Conservation (phyloP, 2,329 filamentous ascomycete species). For the Bertia moriformis region DNA sequence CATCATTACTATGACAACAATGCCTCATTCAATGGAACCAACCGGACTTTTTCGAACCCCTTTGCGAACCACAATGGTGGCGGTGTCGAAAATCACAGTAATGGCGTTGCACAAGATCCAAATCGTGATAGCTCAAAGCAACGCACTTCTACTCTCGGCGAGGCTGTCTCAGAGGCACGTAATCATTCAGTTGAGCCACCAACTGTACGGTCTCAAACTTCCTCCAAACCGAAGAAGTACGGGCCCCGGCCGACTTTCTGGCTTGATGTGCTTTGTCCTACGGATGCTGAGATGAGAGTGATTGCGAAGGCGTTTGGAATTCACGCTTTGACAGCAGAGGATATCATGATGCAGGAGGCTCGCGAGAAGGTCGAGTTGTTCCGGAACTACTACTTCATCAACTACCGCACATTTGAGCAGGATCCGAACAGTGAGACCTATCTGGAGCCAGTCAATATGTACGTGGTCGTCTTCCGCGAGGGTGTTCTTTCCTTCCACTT, state of each 20-base stretch:
- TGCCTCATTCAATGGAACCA: no score
- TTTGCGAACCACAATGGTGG: neutral
- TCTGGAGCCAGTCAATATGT: slow-evolving; percentile 51
- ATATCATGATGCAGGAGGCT: slow-evolving; percentile 53
- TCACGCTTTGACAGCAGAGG: slow-evolving; percentile 85
- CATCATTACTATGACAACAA: slow-evolving; percentile 5
- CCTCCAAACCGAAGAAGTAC: slow-evolving; percentile 30
- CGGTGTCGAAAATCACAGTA: neutral
- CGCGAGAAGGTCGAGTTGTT: slow-evolving; percentile 57
- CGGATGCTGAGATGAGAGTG: slow-evolving; percentile 88
- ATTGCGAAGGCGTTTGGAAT: slow-evolving; percentile 88
- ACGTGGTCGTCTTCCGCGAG: slow-evolving; percentile 64
- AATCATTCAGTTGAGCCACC: neutral
- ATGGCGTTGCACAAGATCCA: neutral
- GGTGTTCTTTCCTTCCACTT: slow-evolving; percentile 95
- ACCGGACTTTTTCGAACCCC: no score
- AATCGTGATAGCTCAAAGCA: no score
- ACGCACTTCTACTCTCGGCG: neutral
- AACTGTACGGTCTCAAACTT: slow-evolving; percentile 9
- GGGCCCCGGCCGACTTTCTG: slow-evolving; percentile 90
- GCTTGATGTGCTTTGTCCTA: slow-evolving; percentile 83
- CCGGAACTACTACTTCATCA: slow-evolving; percentile 55
- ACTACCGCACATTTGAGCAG: slow-evolving; percentile 51
- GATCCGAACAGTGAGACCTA: slow-evolving; percentile 45
- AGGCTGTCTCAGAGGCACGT: neutral